Evolutionary conservation across 2,329 filamentous ascomycete genomes (phyloP).

Genomic region (Amylocarpus encephaloides): DNA sequence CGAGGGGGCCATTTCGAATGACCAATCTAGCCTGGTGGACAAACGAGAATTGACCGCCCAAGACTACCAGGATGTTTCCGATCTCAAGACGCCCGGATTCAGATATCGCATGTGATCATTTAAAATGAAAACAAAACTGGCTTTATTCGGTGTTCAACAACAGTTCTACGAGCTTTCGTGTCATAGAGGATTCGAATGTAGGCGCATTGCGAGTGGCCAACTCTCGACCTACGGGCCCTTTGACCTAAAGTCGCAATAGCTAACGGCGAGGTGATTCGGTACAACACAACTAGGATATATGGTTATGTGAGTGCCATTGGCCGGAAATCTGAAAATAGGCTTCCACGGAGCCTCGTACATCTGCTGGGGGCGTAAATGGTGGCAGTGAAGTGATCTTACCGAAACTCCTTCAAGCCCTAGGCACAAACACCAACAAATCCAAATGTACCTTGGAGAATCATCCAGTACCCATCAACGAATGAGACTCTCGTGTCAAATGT

Average conservation of each 20-base stretch:
- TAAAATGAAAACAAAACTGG: background rate
- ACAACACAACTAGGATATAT: background rate
- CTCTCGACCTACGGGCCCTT: too few relatives aligned
- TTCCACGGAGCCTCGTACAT: background rate
- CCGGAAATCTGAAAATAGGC: background rate
- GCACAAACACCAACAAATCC: background rate
- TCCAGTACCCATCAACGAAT: background rate
- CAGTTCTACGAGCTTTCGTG: background rate
- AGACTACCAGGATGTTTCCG: conserved; percentile 52
- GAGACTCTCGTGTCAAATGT: background rate
- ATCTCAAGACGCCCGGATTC: conserved; percentile 54
- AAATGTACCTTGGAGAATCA: background rate
- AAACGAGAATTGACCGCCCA: conserved; percentile 36
- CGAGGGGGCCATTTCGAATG: conserved; percentile 31
- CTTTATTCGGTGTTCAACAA: too few relatives aligned
- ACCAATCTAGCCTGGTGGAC: conserved; percentile 31
- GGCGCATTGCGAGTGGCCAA: too few relatives aligned
- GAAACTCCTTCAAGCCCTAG: background rate
- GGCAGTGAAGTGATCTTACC: background rate
- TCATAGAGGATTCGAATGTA: background rate
- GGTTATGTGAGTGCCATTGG: background rate
- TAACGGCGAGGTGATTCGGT: background rate
- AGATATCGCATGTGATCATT: conserved; percentile 44
- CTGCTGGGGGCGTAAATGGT: background rate
- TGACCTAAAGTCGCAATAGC: background rate